Evolutionary conservation across 257 asterid genomes (phyloP), one percentile per base, ranked within the genome.

Genomic region (Eustoma russellianum): DNA sequence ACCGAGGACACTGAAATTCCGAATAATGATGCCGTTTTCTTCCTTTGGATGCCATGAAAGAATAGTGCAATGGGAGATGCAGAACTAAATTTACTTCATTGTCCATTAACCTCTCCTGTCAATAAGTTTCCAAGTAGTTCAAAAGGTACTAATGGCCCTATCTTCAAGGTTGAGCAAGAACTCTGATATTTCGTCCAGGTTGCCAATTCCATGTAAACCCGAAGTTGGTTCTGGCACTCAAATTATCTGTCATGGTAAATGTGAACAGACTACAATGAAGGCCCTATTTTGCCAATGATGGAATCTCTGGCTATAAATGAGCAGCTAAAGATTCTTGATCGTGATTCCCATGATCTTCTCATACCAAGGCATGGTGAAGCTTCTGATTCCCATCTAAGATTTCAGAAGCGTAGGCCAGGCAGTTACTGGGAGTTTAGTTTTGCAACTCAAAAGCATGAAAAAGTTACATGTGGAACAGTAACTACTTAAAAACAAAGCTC

Each of bases 1-100:
- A 74, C 81, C 1, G 96, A 81, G 65, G 94, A 90, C 64, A 66
- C 72, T 5, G 94, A 79, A 24, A 69, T 90, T 62, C 97, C 97
- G 19, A 64, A 81, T 70, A 86, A 90, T 19, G 96, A 83, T 46
- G 94, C 86, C 64, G 94, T 86, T 85, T 85, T 63, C 87, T 89
- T 69, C 88, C 94, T 35, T 70, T 77, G 81, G 50, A 67, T 67
- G 56, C 72, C 94, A 14, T 72, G 80, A 46, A 70, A 73, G 6
- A 34, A 63, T 35, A n/a, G n/a, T n/a, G n/a, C n/a, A n/a, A n/a
- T n/a, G n/a, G n/a, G n/a, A n/a, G n/a, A n/a, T n/a, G 56, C 80
- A 76, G 65, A 62, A 62, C 59, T 48, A 57, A 61, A 71, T 46
- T 77, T 63, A 47, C 48, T 73, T 53, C 59, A 66, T 66, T 67